Evolutionary conservation across 2,329 filamentous ascomycete species (phyloP).

Genomic region (Botrytis galanthina): DNA sequence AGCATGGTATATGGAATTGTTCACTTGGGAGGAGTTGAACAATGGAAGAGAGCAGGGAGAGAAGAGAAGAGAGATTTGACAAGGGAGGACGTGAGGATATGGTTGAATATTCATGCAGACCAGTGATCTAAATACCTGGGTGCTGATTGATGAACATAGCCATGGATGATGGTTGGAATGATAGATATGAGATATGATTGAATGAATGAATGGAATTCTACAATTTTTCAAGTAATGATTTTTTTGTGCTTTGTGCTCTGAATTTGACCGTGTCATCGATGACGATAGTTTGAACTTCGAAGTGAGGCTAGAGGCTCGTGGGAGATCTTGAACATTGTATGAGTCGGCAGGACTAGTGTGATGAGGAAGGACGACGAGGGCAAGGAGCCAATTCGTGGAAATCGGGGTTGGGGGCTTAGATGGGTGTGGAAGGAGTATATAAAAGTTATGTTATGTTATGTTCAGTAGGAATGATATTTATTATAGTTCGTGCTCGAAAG

Average conservation of each 20-base stretch:
- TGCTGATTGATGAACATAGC: constrained; percentile 1
- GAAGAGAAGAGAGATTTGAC: neutral
- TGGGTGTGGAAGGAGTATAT: neutral
- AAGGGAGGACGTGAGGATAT: neutral
- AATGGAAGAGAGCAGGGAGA: neutral
- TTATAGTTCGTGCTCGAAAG: neutral
- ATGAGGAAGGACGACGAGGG: neutral
- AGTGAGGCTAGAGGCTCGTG: neutral
- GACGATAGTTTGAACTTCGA: neutral
- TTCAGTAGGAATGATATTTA: too few relatives aligned
- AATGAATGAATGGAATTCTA: constrained; percentile 17
- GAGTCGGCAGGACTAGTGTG: neutral
- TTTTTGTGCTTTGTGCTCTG: neutral
- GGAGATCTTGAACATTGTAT: neutral
- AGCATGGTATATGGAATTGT: constrained; percentile 2
- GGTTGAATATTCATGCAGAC: constrained; percentile 6
- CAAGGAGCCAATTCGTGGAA: neutral
- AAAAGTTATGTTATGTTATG: neutral
- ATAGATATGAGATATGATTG: constrained; percentile 16
- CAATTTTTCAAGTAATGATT: neutral
- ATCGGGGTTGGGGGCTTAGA: neutral
- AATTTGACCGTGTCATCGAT: neutral
- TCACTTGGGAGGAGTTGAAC: constrained; percentile 1
- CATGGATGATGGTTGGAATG: neutral
- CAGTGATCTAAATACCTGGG: neutral